These are phyloP conservation scores for Phytophthora europaea DNA, from an alignment of 352 stramenopile species.

Conservation along the genomic window DNA sequence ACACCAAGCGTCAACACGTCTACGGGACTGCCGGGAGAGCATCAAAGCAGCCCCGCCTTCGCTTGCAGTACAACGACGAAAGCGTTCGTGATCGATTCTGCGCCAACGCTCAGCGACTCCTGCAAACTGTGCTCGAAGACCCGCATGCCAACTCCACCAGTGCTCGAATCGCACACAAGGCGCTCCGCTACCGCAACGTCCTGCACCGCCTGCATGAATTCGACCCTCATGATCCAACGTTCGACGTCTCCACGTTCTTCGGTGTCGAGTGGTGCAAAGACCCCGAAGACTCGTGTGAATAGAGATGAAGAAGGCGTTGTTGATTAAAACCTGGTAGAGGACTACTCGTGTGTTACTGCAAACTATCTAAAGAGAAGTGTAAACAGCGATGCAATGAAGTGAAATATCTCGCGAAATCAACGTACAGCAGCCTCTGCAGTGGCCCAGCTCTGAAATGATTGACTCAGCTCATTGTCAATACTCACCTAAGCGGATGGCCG, in stretches of 20 bases:
- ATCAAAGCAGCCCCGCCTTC: neutral
- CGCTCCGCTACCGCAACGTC: conserved; percentile 1
- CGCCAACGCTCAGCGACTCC: neutral
- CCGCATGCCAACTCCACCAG: neutral
- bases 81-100: neutral
- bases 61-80: neutral
- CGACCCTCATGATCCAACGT: neutral
- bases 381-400: too few species aligned
- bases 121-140: neutral
- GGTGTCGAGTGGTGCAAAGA: conserved; percentile 2
- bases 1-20: neutral
- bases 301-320: neutral
- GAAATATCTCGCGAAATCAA: neutral
- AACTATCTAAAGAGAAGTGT: too few species aligned
- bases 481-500: neutral
- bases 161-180: neutral
- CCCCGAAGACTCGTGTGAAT: neutral
- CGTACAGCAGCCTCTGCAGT: neutral
- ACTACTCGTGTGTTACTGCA: too few species aligned
- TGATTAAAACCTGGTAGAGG: too few species aligned
- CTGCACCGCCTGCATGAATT: neutral
- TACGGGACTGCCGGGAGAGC: neutral
- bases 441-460: conserved; percentile 17
- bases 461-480: conserved; percentile 11
- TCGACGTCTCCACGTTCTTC: conserved; percentile 5